These are phyloP conservation scores for Ascoidea rubescens DNA, from an alignment of 805 yeast genomes.

Conservation along the genomic window DNA sequence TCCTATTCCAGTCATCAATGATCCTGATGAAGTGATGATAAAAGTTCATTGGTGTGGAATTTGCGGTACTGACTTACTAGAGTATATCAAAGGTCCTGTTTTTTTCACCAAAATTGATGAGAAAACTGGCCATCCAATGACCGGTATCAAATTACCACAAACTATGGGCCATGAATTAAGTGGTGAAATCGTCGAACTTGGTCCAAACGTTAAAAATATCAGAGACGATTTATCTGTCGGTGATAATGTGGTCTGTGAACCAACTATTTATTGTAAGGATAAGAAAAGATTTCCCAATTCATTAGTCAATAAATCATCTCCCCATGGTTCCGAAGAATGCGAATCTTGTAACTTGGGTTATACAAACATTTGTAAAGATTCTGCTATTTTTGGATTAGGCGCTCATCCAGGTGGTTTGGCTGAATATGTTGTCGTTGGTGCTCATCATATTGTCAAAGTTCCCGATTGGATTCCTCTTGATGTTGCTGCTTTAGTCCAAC, in stretches of 20 bases:
- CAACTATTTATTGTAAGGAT: conserved; percentile 29
- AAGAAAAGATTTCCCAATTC: conserved; percentile 20
- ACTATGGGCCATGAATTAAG: conserved; percentile 44
- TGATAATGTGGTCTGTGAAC: conserved; percentile 44
- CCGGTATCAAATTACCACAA: conserved; percentile 28
- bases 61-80: conserved; percentile 51
- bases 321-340: conserved; percentile 19
- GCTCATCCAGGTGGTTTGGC: conserved; percentile 34
- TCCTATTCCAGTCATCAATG: conserved; percentile 15
- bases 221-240: conserved; percentile 29
- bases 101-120: conserved; percentile 26
- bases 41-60: conserved; percentile 41
- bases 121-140: conserved; percentile 21
- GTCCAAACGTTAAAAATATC: conserved; percentile 28
- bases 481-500: conserved; percentile 44
- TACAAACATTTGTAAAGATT: conserved; percentile 29
- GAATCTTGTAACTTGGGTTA: conserved; percentile 28
- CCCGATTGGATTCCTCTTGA: conserved; percentile 29
- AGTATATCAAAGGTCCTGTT: conserved; percentile 42
- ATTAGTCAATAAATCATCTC: conserved; percentile 19
- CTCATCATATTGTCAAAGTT: conserved; percentile 25
- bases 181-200: conserved; percentile 31
- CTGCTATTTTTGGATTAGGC: conserved; percentile 35
- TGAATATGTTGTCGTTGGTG: conserved; percentile 26
- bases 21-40: conserved; percentile 26